Base-by-base conservation (phyloP, 75 land plant genomes). In the Sequoiadendron giganteum region DNA sequence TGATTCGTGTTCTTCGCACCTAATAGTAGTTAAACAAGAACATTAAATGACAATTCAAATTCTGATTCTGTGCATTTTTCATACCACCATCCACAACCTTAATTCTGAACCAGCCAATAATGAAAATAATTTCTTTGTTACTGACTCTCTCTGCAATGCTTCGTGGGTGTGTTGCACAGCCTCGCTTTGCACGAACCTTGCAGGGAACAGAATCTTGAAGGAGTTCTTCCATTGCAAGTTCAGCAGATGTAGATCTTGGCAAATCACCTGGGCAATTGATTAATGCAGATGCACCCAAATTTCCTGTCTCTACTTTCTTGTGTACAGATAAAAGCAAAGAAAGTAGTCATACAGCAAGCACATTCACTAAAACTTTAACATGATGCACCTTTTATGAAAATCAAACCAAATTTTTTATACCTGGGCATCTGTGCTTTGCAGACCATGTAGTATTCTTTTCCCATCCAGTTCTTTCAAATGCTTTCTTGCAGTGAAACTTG, bases 1-100 rank as follows among this genome's bases (percentile, higher is more conserved):
- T 95, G 58, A 97, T 97, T 73, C 94, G 89, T 13, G 97, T 97
- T 72, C 97, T 88, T 52, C 97, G 92, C 55, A 91, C 93, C 97
- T 95, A 88, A 72, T 73, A 54, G 86, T 16, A 16, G 38, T 9
- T 55, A 86, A 30, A 36, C 85, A 36, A 83, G 40, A 34, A 43
- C 81, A 38, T 61, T 40, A 81, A 43, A 15, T 45, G 38, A 5
- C 19, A 14, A 28, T 42, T 81, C 48, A 81, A 52, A 81, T 81
- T 28, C 96, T 95, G 88, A 75, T 68, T 80, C 10, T 81, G 32
- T 81, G 84, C n/a, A 45, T 45, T 43, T 81, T 43, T 45, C 28
- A 45, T 81, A 25, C 25, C 84, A 81, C 48, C 11, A 28, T 25
- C 30, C 84, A 81, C 84, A 81, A 42, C 84, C 40, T 81, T 45